Conservation (phyloP, 306 rosid genomes). For the Delonix regia region DNA sequence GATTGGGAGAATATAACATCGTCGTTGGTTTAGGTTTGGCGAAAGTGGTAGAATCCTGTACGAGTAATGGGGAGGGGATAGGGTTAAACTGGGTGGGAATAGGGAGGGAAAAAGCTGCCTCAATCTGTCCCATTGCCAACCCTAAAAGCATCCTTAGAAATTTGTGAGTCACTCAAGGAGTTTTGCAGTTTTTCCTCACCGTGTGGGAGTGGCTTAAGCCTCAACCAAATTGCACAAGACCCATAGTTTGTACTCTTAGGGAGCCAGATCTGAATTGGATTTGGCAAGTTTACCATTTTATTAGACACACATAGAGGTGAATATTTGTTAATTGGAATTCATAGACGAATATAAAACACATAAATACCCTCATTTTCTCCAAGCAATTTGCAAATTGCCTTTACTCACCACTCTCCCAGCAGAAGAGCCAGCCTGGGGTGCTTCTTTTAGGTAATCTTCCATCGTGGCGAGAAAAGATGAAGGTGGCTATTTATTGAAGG, state of each 20-base stretch:
- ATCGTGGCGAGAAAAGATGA: constrained; percentile 90
- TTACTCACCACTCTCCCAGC: constrained; percentile 69
- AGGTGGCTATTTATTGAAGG: constrained; percentile 73
- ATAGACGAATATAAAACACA: not conserved
- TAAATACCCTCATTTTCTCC: not conserved
- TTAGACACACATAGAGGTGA: not conserved
- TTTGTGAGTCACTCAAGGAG: not conserved
- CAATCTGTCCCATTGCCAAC: too few relatives aligned
- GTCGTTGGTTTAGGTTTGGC: too few relatives aligned
- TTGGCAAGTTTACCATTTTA: not conserved
- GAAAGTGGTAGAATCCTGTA: too few relatives aligned
- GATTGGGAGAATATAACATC: too few relatives aligned
- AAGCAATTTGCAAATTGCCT: not conserved
- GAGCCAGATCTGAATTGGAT: not conserved
- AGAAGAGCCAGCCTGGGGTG: constrained; percentile 71
- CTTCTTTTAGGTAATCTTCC: constrained; percentile 91
- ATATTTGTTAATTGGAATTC: not conserved
- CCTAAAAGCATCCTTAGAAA: not conserved
- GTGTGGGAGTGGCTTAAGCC: not conserved
- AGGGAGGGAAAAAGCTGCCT: too few relatives aligned
- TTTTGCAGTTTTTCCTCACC: not conserved
- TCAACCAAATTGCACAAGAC: not conserved
- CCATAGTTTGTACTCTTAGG: not conserved
- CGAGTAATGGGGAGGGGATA: too few relatives aligned
- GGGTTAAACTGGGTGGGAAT: too few relatives aligned